These are phyloP conservation scores for Phallus indusiatus DNA, from an alignment of 768 basidiomycete genomes.

Conservation along the genomic window DNA sequence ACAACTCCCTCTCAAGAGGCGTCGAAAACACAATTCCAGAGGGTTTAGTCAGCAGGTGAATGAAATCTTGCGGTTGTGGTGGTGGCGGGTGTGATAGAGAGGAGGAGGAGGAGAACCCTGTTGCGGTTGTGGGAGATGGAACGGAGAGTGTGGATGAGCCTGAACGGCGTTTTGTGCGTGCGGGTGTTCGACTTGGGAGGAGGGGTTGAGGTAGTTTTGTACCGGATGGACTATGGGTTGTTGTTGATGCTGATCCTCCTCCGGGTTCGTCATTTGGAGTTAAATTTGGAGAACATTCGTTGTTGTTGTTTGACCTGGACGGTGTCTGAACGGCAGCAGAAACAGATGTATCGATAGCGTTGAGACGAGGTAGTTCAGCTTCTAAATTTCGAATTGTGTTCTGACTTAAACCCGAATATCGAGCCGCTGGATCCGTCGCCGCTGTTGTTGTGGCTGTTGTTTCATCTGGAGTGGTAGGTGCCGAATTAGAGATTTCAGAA, in stretches of 20 bases:
- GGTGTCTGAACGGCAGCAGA: background rate
- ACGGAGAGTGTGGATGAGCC: slow-evolving; percentile 82
- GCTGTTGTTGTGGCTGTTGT: no score
- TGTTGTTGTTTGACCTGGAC: no score
- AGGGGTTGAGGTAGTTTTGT: slow-evolving; percentile 48
- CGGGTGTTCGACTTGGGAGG: slow-evolving; percentile 77
- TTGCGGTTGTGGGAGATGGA: slow-evolving; percentile 39
- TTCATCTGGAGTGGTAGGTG: slow-evolving; percentile 22
- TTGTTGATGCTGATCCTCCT: background rate
- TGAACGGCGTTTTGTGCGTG: slow-evolving; percentile 90
- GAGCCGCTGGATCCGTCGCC: slow-evolving; percentile 5
- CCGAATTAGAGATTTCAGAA: slow-evolving; percentile 14
- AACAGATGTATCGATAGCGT: background rate
- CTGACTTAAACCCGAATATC: slow-evolving; percentile 7
- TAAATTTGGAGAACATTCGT: no score
- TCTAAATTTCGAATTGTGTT: slow-evolving; percentile 3
- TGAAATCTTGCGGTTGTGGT: slow-evolving; percentile 52
- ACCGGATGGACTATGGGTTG: background rate
- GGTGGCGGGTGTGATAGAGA: no score
- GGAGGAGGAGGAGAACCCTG: slow-evolving; percentile 28
- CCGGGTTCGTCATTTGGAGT: no score
- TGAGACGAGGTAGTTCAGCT: background rate
- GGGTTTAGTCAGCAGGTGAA: slow-evolving; percentile 50
- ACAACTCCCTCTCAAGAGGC: slow-evolving; percentile 64
- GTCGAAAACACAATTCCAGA: slow-evolving; percentile 85